A percentile compares a stretch with the other conserved stretches of the same genome.
phyloP scores from a whole-genome alignment of 2,329 filamentous ascomycete species.

The Pleurostoma richardsiae region DNA sequence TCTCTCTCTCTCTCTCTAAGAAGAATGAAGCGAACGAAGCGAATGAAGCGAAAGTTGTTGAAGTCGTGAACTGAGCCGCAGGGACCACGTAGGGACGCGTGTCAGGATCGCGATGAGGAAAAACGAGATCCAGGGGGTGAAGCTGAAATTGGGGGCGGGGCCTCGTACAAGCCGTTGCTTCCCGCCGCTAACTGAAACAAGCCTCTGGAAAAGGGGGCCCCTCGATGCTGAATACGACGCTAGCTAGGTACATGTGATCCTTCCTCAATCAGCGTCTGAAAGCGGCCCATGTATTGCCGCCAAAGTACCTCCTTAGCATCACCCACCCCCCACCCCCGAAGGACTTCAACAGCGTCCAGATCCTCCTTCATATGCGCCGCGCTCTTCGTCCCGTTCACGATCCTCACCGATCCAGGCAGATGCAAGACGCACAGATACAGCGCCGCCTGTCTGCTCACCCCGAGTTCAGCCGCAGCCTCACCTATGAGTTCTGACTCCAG shows the following conservation, averaged over 20 bases:
- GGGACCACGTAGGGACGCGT: too few species aligned
- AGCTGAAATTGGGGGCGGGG: too few species aligned
- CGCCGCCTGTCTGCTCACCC: neutral
- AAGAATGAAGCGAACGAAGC: too few species aligned
- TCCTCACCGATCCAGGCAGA: neutral
- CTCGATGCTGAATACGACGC: neutral
- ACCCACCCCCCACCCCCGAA: neutral
- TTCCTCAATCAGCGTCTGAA: neutral
- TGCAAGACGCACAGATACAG: conserved; percentile 1
- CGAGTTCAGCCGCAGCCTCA: neutral
- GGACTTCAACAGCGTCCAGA: neutral
- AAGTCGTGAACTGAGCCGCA: too few species aligned
- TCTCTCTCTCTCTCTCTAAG: too few species aligned
- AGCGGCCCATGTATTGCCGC: neutral
- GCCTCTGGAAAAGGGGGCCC: too few species aligned
- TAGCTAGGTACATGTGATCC: neutral
- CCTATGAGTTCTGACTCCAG: neutral
- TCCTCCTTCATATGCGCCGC: conserved; percentile 1
- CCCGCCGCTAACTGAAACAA: too few species aligned
- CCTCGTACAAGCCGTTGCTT: too few species aligned
- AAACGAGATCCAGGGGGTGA: too few species aligned
- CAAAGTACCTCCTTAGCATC: neutral
- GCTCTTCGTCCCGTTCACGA: neutral
- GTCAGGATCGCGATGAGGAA: too few species aligned
- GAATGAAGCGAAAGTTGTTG: too few species aligned